Base-by-base conservation (phyloP, 2,329 filamentous ascomycete species). In the Trichoderma citrinoviride region DNA sequence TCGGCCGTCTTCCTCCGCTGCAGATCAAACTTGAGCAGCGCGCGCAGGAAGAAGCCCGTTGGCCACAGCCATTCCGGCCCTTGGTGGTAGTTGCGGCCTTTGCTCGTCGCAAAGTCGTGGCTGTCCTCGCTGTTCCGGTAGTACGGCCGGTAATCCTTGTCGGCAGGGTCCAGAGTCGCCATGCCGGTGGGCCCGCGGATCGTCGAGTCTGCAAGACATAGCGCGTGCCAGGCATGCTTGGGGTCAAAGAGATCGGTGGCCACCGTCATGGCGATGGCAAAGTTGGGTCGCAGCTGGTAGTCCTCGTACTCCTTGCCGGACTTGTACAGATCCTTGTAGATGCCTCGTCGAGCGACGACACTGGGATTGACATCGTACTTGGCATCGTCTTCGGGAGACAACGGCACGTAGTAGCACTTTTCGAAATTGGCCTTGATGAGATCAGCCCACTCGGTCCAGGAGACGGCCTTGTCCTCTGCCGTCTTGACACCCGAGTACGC, bases 11-110 rank as follows among this genome's bases (percentile, higher is more conserved):
- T 71, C 55, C 92, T 85, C 33, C 93, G 83, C 80, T 85, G 83
- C 56, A 98, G 80, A 75, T 97, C 93, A 73, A 98, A 98, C 76
- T 93, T 91, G 68, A 99, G 84, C 69, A 99, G 81, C 1, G 95
- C 95, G 55, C 96, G 88, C 23, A 97, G 82, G 83, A 97, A 99
- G 81, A 93, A 99, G 5, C 95, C 95, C 1, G 92, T 94, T 0
- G 94, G 96, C 95, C 95, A 99, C 25, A 97, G 80, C 95, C 95
- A 99, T 77, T 99, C 95, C 0, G 95, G 96, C 5, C 95, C 95
- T 77, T 98, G 94, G 77, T 99, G 95, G 79, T 99, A 99, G 78
- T 98, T 99, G 64, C 95, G 85, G 56, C 95, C 95, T 78, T 98
- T 98, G 71, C 90, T 88, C 0, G 94, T 98, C 12, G 91, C 86